Evolutionary conservation across 2,329 filamentous ascomycete species (phyloP), one percentile per base, ranked within the genome.

Genomic region (Aspergillus aculeatus): DNA sequence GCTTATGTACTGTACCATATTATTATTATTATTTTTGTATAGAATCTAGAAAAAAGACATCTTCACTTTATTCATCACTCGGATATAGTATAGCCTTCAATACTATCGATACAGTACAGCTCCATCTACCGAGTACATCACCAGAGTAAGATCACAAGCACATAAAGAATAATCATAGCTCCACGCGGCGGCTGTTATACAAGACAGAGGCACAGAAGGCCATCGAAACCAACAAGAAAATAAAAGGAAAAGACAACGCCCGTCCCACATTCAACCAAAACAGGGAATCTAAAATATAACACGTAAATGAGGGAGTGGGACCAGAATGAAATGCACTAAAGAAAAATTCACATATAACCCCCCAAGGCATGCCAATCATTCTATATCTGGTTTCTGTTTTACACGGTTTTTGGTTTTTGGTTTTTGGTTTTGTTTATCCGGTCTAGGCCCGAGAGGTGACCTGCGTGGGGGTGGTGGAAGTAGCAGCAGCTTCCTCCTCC

Each of bases 401-500:
- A 44, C 38, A 44, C 32, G 32, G 32, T 12, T 35, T 16, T 35
- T 5, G 14, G 32, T 16, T 2, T 29, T 35, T 35, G 32, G 3
- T 12, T 35, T 16, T 35, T n/a, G n/a, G 32, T 16, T 16, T 12
- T 16, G n/a, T 16, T 19, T 0, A 19, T 6, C 16, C 1, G 9
- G 16, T 19, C 38, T 35, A 44, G 6, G 38, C 14, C 16, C 38
- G 38, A 19, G 38, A 16, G 10, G 32, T 16, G 12, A 35, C 32
- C 11, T 35, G 32, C 32, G 32, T 35, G 1, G 26, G 26, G 26
- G 26, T 16, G 32, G 32, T 16, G 4, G 32, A 16, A 35, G 38
- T 1, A 41, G 38, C 50, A 51, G 49, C 54, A 6, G 44, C 59
- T 41, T 72, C 75, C 54, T 73, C 69, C 54, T 81, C 79, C 23